Base-by-base conservation (phyloP, 352 stramenopile genomes). In the Globisporangium canariense region DNA sequence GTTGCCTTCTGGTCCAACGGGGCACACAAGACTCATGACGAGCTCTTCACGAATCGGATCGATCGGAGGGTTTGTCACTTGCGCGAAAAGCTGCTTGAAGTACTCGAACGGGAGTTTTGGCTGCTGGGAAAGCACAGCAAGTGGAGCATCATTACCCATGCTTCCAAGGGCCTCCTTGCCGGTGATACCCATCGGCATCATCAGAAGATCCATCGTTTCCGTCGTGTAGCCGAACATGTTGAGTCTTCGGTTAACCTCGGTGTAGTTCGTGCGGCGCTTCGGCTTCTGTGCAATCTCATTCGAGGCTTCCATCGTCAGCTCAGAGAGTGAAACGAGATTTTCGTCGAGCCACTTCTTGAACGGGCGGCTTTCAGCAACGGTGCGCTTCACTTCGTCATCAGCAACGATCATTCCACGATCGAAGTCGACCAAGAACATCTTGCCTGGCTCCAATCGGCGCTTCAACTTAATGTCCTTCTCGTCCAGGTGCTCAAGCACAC, bases 361-460 rank as follows among this genome's bases (percentile, higher is more conserved):
- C 28, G 93, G 92, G 46, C 90, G 79, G 49, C 79, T 78, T 14
- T 90, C 71, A 18, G 90, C 89, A 47, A 98, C 89, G 51, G 85
- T 86, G 62, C 97, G 86, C 79, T 98, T 98, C 57, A 99, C 97
- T 67, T 98, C 94, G 60, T 97, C 82, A 71, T 99, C 96, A 8
- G 93, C 94, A 47, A 98, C 86, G 70, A 99, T 98, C 63, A 88
- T 81, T 45, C 96, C 86, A 13, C 88, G 94, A 76, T 98, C 88
- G 64, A 99, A 98, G 66, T 98, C 96, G 41, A 98, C 93, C 51
- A 98, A 77, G 64, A 99, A 98, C 93, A 99, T 98, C 76, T 99
- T 98, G 56, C 97, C 97, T 3, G 97, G 96, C 69, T 98, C 96
- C 54, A 99, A 78, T 61, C 97, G 88, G 64, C 96, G 90, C 76